Evolutionary conservation across 179 eudicot genomes (phyloP).

Genomic region (Beta corolliflora): DNA sequence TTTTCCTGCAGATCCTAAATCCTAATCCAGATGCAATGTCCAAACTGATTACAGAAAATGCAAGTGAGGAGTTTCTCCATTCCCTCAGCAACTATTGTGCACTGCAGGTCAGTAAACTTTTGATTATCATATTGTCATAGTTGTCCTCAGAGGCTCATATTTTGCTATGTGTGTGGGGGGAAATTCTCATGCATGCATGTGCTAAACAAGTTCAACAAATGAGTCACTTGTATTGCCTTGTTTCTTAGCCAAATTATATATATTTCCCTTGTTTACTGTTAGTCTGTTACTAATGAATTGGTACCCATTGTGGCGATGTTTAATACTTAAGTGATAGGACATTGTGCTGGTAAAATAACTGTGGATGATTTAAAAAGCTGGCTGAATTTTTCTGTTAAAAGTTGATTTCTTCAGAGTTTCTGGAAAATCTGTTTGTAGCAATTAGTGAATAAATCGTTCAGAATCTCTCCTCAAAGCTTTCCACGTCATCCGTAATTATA

Average conservation of each 20-base stretch:
- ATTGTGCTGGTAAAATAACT: not conserved
- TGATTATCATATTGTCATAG: not conserved
- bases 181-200: constrained; percentile 13
- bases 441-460: not conserved
- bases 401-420: too few relatives aligned
- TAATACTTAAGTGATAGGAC: not conserved
- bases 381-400: not conserved
- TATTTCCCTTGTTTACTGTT: not conserved
- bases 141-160: not conserved
- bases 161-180: not conserved
- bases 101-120: constrained; percentile 66
- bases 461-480: not conserved
- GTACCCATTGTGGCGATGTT: not conserved
- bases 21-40: constrained; percentile 99
- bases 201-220: not conserved
- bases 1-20: constrained; percentile 75
- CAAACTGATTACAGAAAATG: constrained; percentile 94
- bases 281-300: not conserved
- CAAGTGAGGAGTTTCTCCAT: constrained; percentile 91
- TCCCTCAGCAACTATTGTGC: constrained; percentile 97
- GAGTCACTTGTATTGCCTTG: not conserved
- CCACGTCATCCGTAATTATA: not conserved
- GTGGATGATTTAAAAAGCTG: not conserved
- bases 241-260: not conserved
- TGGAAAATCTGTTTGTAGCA: not conserved